Evolutionary conservation across 2,329 filamentous ascomycete genomes (phyloP).

Genomic region (Sclerotinia borealis): DNA sequence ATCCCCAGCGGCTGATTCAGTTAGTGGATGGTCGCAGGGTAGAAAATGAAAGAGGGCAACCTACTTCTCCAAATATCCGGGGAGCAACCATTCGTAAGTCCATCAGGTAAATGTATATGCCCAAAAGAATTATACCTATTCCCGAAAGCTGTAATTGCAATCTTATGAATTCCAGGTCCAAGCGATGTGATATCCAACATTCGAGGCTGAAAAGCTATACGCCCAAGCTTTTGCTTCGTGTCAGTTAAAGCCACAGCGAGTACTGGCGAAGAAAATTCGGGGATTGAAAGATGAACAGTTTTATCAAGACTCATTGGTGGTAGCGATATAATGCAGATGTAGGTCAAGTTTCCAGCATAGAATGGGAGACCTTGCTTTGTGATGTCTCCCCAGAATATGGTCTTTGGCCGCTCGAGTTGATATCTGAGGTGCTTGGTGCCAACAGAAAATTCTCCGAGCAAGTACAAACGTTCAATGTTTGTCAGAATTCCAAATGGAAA

Average conservation of each 20-base stretch:
- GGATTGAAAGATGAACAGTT: not conserved
- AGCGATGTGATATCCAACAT: conserved; percentile 20
- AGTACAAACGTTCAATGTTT: conserved; percentile 31
- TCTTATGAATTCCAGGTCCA: conserved; percentile 14
- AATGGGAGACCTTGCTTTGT: conserved; percentile 28
- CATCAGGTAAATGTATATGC: conserved; percentile 25
- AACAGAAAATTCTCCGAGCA: conserved; percentile 30
- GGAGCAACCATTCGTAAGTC: conserved; percentile 19
- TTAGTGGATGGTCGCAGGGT: not conserved
- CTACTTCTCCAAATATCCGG: conserved; percentile 26
- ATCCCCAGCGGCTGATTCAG: conserved; percentile 17
- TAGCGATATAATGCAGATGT: conserved; percentile 17
- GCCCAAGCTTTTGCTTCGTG: conserved; percentile 17
- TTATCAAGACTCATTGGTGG: not conserved
- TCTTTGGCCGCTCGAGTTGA: not conserved
- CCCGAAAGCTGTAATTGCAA: conserved; percentile 27
- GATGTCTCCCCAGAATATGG: conserved; percentile 27
- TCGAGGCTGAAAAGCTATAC: conserved; percentile 27
- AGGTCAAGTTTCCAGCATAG: conserved; percentile 29
- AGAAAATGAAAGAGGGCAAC: not conserved
- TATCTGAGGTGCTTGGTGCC: conserved; percentile 6
- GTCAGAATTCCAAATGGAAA: conserved; percentile 30
- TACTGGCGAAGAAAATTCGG: conserved; percentile 24
- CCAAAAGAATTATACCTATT: conserved; percentile 31
- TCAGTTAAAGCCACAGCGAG: conserved; percentile 16